Evolutionary conservation across 345 rosid genomes (phyloP).

Genomic region (Psidium guajava): DNA sequence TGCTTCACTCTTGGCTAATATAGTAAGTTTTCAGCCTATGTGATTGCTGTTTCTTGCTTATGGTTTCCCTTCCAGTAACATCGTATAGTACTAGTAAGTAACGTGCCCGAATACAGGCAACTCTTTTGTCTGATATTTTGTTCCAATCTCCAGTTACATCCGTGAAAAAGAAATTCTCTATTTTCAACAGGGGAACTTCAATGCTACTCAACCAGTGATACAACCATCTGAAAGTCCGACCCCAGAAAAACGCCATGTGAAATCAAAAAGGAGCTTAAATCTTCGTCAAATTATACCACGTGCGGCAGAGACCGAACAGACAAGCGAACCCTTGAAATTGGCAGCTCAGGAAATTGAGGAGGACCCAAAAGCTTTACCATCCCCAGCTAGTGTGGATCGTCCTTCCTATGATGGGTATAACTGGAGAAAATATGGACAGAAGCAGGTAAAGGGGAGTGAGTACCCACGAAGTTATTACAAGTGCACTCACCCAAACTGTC

Average conservation of each 20-base stretch:
- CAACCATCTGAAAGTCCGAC: slow-evolving; percentile 17
- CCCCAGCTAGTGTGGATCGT: slow-evolving; percentile 25
- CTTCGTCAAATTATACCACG: slow-evolving; percentile 13
- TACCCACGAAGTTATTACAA: slow-evolving; percentile 91
- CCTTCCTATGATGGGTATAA: slow-evolving; percentile 90
- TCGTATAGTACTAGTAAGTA: neutral
- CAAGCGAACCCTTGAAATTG: slow-evolving; percentile 15
- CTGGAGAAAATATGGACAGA: slow-evolving; percentile 98
- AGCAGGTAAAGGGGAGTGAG: slow-evolving; percentile 98
- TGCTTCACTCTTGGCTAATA: slow-evolving; percentile 62
- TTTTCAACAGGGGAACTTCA: slow-evolving; percentile 38
- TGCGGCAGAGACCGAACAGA: slow-evolving; percentile 16
- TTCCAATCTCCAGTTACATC: neutral
- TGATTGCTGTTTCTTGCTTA: neutral
- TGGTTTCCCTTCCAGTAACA: neutral
- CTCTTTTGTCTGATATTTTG: neutral
- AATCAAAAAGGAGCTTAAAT: slow-evolving; percentile 23
- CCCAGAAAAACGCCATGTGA: slow-evolving; percentile 21
- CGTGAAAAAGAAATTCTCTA: neutral
- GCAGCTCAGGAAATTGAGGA: slow-evolving; percentile 23
- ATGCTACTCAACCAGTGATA: slow-evolving; percentile 12
- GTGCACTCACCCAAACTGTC: slow-evolving; percentile 90
- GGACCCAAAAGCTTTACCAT: slow-evolving; percentile 20
- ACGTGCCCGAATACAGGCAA: neutral
- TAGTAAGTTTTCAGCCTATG: slow-evolving; percentile 35